Base-by-base conservation (phyloP, 106 monocot species). In the Vanilla planifolia region DNA sequence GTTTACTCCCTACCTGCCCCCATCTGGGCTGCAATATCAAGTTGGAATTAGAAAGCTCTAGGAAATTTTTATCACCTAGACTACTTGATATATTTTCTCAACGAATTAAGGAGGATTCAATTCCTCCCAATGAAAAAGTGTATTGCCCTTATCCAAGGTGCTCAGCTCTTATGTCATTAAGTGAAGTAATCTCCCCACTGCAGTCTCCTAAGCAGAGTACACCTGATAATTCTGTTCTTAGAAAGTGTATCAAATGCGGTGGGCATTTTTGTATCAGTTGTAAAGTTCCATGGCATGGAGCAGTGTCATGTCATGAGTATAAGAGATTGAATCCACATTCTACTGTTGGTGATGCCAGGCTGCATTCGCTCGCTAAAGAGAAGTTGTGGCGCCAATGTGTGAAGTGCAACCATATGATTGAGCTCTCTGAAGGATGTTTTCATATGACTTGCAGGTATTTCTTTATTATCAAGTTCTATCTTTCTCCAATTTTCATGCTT, bases 401-500 rank as follows among this genome's bases (percentile, higher is more conserved):
- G 17, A 90, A 81, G 59, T 95, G 95, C 71, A 84, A 77, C 43
- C 80, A 87, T 46, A 95, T 95, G 95, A 90, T 95, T 74, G 95
- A 95, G 63, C 81, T 95, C 2, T 66, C 81, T 26, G 90, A 90
- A 65, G 90, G 95, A 37, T 95, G 95, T 68, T 95, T 76, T 43
- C 95, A 95, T 72, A 86, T 95, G 75, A 86, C 90, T 45, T 95
- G 95, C 84, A 83, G 77, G 93, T 93, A 74, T 59, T 48, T 6
- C 59, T 35, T 27, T 56, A 16, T 71, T 26, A 24, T 55, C 10
- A 26, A 26, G 33, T 36, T 7, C 3, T 21, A 17, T 57, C 9
- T 57, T 7, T 8, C 33, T 57, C 4, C 30, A 28, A 28, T 28
- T 57, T 53, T 53, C 30, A 6, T 53, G 53, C 8, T 20, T 37